These are phyloP conservation scores for Dioszegia hungarica DNA, from an alignment of 768 basidiomycete species.

Conservation along the genomic window DNA sequence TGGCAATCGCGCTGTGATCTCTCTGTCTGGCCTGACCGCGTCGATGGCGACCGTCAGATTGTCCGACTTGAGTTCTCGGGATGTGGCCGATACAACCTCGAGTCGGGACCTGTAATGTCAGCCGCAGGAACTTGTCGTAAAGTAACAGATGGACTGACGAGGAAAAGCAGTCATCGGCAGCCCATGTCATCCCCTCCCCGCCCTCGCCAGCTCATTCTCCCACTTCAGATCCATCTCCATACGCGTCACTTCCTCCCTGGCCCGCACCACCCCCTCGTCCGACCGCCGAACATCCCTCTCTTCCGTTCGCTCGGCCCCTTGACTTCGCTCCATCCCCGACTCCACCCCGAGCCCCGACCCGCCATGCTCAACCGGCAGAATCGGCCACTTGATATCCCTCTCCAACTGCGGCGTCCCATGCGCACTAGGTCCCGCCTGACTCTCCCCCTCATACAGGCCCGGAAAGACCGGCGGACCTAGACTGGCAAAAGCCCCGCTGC, in stretches of 20 bases:
- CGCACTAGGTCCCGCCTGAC: neutral
- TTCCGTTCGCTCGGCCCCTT: neutral
- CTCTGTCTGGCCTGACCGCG: too few species aligned
- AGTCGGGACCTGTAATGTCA: neutral
- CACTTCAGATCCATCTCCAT: slow-evolving; percentile 8
- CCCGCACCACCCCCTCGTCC: neutral
- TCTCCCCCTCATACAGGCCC: neutral
- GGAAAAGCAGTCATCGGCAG: too few species aligned
- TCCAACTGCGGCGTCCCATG: slow-evolving; percentile 3
- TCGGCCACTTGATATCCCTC: slow-evolving; percentile 9
- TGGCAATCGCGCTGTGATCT: too few species aligned
- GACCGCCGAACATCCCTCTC: too few species aligned
- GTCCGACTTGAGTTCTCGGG: too few species aligned
- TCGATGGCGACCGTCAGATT: too few species aligned
- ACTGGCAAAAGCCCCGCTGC: neutral
- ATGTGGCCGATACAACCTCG: too few species aligned
- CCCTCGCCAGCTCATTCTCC: slow-evolving; percentile 1
- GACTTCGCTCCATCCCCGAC: neutral
- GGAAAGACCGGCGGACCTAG: neutral
- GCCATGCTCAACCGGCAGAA: too few species aligned
- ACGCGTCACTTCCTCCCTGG: neutral
- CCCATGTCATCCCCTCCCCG: neutral
- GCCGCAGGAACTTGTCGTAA: too few species aligned
- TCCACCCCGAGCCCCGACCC: neutral
- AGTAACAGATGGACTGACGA: too few species aligned